These are phyloP conservation scores for Macadamia tetraphylla DNA, from an alignment of 164 flowering plant species.

Conservation along the genomic window DNA sequence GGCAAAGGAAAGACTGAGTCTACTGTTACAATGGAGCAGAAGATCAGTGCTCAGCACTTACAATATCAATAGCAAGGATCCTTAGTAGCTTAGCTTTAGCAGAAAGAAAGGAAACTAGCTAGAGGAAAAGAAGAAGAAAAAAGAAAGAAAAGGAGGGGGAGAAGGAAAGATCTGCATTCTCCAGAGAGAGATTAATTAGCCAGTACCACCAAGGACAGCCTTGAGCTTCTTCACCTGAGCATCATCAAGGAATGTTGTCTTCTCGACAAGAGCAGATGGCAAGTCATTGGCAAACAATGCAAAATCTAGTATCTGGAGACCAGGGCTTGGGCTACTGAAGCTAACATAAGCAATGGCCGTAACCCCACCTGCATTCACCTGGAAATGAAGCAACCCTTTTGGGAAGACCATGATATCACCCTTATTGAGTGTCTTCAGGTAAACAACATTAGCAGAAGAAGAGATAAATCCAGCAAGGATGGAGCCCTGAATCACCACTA, in stretches of 20 bases:
- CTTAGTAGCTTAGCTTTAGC: too few species aligned
- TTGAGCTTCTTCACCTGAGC: constrained; percentile 39
- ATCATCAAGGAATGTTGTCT: constrained; percentile 35
- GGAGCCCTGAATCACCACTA: constrained; percentile 27
- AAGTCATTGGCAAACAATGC: constrained; percentile 36
- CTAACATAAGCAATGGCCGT: constrained; percentile 19
- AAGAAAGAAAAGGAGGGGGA: neutral
- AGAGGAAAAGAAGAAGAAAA: neutral
- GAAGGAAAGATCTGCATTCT: neutral
- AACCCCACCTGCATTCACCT: constrained; percentile 23
- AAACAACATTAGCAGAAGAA: constrained; percentile 26
- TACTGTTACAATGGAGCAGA: too few species aligned
- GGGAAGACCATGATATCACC: constrained; percentile 49
- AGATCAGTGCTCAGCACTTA: too few species aligned
- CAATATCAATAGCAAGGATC: too few species aligned
- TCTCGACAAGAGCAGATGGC: constrained; percentile 22
- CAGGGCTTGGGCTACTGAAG: constrained; percentile 39
- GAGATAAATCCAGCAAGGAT: constrained; percentile 37
- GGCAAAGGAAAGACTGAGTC: too few species aligned
- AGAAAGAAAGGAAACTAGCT: too few species aligned
- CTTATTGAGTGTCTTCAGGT: constrained; percentile 21
- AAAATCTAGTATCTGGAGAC: constrained; percentile 36
- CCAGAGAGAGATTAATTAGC: neutral
- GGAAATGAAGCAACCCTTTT: constrained; percentile 46
- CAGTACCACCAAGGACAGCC: neutral